Evolutionary conservation across 495 filamentous ascomycete genomes (phyloP), one percentile per base, ranked within the genome.

Genomic region (Pseudomonodictys pantanalensis): DNA sequence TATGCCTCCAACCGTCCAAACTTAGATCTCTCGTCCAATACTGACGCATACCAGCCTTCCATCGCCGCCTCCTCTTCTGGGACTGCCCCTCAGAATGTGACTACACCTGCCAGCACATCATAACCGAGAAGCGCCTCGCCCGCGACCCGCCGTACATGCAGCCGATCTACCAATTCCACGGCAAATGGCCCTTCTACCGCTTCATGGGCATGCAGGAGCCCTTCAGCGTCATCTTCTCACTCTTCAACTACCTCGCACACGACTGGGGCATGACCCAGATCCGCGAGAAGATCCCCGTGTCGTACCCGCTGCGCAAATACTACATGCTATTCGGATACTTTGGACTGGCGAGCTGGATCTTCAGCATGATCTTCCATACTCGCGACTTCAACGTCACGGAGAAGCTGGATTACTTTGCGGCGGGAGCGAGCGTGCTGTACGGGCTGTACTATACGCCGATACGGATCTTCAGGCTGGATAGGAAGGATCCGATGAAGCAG

Each of bases 151-250:
- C 84, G 12, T 80, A 82, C 73, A 71, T 81, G 38, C 76, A 81
- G 26, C 82, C 88, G 2, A 71, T 96, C 25, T 84, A 92, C 35
- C 93, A 98, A 76, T 98, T 89, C 78, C 92, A 98, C 77, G 93
- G 95, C n/a, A 98, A 98, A 82, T 98, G 93, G 93, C 93, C 93
- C 26, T 98, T 98, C 78, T 77, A 82, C 62, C 86, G 93, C 58
- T 78, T 96, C 58, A 73, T 95, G 17, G 93, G 93, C 66, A 85
- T 96, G 76, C 93, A 98, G 76, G 93, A 98, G 77, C 90, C 92
- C 59, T 89, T 89, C 73, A 89, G 84, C 29, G 93, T 97, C 52
- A 77, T 97, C 60, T 98, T 97, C 81, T 93, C 89, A 63, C 77
- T 92, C 48, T 77, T 95, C 66, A 97, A 98, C 76, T 83, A 92